Conservation (phyloP, 2,329 filamentous ascomycete species). For the Alternaria sp. region DNA sequence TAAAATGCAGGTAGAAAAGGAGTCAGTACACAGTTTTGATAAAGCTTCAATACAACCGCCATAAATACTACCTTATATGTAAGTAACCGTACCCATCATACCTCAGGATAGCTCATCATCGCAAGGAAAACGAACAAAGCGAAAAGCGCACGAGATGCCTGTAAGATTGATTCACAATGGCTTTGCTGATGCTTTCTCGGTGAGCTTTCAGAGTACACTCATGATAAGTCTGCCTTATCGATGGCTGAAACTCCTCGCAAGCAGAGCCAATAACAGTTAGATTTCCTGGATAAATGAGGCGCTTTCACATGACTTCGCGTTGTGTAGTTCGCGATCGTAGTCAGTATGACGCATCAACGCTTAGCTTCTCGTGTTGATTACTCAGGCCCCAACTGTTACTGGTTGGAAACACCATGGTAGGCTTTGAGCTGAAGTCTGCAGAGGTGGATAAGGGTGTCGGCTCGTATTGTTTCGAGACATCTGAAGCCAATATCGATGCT, state of each 20-base stretch:
- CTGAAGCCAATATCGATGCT: not conserved
- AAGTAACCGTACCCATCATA: not conserved
- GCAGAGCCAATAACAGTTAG: constrained; percentile 5
- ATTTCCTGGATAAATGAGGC: constrained; percentile 16
- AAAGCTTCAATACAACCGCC: not conserved
- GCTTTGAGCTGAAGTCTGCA: not conserved
- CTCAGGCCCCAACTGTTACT: constrained; percentile 7
- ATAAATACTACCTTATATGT: not conserved
- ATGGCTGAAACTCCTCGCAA: not conserved
- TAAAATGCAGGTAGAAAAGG: not conserved
- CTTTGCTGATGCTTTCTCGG: not conserved
- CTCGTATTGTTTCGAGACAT: not conserved
- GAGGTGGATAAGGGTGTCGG: not conserved
- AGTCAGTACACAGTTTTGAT: not conserved
- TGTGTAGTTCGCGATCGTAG: constrained; percentile 20
- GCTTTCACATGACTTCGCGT: constrained; percentile 39
- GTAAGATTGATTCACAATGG: not conserved
- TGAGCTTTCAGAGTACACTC: not conserved
- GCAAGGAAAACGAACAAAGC: not conserved
- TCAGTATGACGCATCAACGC: constrained; percentile 5
- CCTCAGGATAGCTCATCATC: not conserved
- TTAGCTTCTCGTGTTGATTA: constrained; percentile 9
- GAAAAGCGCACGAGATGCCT: not conserved
- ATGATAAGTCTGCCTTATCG: not conserved
- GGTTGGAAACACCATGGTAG: not conserved